Base-by-base conservation (phyloP, 345 rosid genomes). In the Alliaria petiolata region DNA sequence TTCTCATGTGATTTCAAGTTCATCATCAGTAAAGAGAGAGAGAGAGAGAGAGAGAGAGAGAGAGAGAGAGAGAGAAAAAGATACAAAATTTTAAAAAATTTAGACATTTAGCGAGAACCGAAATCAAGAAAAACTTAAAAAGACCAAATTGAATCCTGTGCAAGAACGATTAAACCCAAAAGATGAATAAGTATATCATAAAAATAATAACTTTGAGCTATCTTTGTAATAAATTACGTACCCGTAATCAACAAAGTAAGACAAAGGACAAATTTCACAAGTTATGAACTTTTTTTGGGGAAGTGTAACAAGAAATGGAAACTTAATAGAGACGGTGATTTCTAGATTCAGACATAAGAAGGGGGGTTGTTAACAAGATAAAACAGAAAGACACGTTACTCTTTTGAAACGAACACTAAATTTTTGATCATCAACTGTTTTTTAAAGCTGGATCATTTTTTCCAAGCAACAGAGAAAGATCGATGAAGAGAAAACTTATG, bases 381-480 rank as follows among this genome's bases (percentile, higher is more conserved):
- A n/a, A 28, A 73, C 44, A 13, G 4, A 14, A n/a, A 57, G 28
- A 74, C 45, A 49, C 60, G 67, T 66, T 74, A 46, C 35, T 25
- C 36, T 40, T 60, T 22, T 20, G 34, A 7, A 49, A 19, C 17
- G 3, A 50, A 57, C 26, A 47, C 0, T 13, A 51, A 62, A 26
- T 14, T 16, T n/a, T 22, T 16, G 54, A 57, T 57, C 36, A 43
- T 22, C 40, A 40, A 45, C 50, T 36, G 17, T 62, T n/a, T 50
- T 60, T 28, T 39, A 22, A 22, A 36, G 43, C 38, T 65, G 65
- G 42, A 73, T 45, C 9, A 64, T 25, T 28, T 26, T n/a, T 38
- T 61, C 25, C 55, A 62, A 45, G 70, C 38, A 53, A 62, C 64
- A 44, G 20, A 63, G 46, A 40, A 20, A 59, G 54, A 74, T 66